A percentile compares a stretch with the other conserved stretches of the same genome.
Evolutionary conservation across 441 rosid species (phyloP).

Genomic region (Adansonia rubrostipa): DNA sequence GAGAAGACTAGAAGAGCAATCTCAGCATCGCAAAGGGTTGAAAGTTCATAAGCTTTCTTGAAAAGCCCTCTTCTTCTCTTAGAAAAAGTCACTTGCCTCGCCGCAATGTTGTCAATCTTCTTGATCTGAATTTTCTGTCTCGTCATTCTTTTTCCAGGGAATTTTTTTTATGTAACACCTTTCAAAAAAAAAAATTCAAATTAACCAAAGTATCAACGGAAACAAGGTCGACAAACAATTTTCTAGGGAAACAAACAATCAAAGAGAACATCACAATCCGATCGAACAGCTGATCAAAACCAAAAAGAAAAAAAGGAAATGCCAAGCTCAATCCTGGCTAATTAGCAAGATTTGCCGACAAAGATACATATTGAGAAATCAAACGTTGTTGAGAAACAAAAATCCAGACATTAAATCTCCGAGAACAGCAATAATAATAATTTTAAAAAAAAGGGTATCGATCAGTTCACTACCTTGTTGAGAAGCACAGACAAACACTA

Average conservation of each 20-base stretch:
- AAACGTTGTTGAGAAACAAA: not conserved
- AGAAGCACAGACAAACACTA: not conserved
- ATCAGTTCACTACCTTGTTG: not conserved
- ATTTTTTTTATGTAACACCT: not conserved
- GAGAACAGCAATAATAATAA: not conserved
- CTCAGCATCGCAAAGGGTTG: constrained; percentile 60
- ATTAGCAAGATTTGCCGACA: not conserved
- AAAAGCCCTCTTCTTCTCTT: constrained; percentile 61
- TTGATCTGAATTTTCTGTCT: constrained; percentile 56
- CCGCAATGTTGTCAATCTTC: constrained; percentile 48
- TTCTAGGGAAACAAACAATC: not conserved
- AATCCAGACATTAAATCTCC: not conserved
- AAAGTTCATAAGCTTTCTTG: constrained; percentile 55
- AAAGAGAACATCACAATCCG: not conserved
- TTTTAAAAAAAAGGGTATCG: not conserved
- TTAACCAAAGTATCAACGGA: not conserved
- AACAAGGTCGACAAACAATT: not conserved
- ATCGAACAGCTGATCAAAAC: not conserved
- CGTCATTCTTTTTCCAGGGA: constrained; percentile 38
- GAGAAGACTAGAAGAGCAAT: constrained; percentile 54
- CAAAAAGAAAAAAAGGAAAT: not conserved
- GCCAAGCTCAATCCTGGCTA: not conserved
- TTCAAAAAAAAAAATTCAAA: not conserved
- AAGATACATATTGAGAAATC: not conserved
- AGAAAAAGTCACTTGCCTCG: constrained; percentile 58